These are phyloP conservation scores for Backusella australiensis DNA, from an alignment of 192 early-diverging fungal species.

Conservation along the genomic window DNA sequence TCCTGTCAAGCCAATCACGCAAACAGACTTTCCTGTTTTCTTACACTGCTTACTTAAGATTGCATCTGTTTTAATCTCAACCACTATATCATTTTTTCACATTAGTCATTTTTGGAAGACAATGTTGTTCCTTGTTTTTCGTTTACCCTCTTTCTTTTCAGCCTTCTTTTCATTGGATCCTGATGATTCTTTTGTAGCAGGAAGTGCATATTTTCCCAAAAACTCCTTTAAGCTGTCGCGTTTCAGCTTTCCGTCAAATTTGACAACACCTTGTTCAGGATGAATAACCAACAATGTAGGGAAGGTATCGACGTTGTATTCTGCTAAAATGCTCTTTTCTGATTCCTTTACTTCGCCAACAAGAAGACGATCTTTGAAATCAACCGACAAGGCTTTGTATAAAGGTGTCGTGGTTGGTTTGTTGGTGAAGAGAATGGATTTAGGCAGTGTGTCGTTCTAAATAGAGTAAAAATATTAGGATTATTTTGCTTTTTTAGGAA, in stretches of 20 bases:
- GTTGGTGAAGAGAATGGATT: slow-evolving; percentile 77
- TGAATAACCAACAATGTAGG: slow-evolving; percentile 72
- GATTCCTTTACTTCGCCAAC: slow-evolving; percentile 72
- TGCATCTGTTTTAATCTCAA: slow-evolving; percentile 35
- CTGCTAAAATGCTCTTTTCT: slow-evolving; percentile 46
- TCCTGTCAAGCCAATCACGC: slow-evolving; percentile 48
- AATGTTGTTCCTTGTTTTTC: slow-evolving; percentile 15
- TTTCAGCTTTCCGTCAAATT: slow-evolving; percentile 69
- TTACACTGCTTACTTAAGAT: slow-evolving; percentile 39
- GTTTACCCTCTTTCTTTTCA: slow-evolving; percentile 5
- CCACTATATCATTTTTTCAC: slow-evolving; percentile 28
- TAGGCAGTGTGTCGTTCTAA: slow-evolving; percentile 55
- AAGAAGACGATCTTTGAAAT: slow-evolving; percentile 62
- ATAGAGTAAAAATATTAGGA: not conserved
- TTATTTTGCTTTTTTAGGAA: not conserved
- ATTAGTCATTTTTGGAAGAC: not conserved
- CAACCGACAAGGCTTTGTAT: slow-evolving; percentile 83
- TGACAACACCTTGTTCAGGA: slow-evolving; percentile 41
- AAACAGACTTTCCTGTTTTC: slow-evolving; percentile 33
- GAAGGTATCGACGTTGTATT: slow-evolving; percentile 56
- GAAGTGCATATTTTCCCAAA: slow-evolving; percentile 57
- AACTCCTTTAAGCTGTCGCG: slow-evolving; percentile 59
- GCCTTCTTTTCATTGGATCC: slow-evolving; percentile 11
- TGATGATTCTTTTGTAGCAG: slow-evolving; percentile 26
- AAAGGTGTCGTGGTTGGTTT: slow-evolving; percentile 76